Conservation (phyloP, 2,329 filamentous ascomycete genomes). For the Zymoseptoria brevis region DNA sequence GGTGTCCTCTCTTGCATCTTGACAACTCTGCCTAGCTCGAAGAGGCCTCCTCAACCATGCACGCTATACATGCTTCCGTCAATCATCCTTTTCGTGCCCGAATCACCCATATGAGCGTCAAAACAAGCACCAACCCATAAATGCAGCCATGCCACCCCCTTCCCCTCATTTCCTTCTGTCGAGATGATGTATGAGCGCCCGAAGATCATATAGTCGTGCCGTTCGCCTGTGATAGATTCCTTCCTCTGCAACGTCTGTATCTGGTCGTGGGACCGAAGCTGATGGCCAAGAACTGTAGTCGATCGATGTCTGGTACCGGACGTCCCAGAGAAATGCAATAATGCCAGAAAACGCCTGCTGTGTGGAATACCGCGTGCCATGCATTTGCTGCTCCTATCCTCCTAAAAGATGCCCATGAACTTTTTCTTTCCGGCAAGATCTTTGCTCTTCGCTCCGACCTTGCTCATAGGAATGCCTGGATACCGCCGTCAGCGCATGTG, state of each 20-base stretch:
- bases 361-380: neutral
- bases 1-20: no score
- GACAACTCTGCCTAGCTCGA: neutral
- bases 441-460: constrained; percentile 25
- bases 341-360: neutral
- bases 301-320: neutral
- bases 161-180: no score
- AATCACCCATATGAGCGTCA: neutral
- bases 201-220: no score
- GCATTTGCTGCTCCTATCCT: neutral
- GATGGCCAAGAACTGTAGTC: neutral
- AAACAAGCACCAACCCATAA: neutral
- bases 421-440: constrained; percentile 27
- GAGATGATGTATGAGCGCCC: no score
- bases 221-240: no score
- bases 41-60: neutral
- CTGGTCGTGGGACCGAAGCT: no score
- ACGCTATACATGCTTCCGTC: neutral
- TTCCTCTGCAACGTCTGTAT: neutral
- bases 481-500: constrained; percentile 1
- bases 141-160: neutral
- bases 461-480: constrained; percentile 25
- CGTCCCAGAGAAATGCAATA: neutral
- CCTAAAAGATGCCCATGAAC: constrained; percentile 25
- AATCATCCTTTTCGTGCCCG: neutral